Base-by-base conservation (phyloP, 495 filamentous ascomycete species). In the Neohortaea acidophila region DNA sequence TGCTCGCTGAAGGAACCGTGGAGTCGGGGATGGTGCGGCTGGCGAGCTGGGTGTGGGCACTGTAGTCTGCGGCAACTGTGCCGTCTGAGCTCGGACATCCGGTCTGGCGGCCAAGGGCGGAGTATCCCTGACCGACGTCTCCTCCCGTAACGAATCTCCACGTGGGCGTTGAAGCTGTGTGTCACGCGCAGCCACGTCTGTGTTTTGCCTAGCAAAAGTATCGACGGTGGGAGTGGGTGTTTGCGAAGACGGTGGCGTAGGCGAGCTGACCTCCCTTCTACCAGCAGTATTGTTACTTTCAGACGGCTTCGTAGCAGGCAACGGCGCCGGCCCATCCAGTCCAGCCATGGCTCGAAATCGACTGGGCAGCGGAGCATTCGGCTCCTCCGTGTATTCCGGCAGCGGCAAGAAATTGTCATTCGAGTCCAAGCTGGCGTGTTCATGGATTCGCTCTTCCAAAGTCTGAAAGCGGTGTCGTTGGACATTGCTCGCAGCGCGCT, bases 301-400 rank as follows among this genome's bases (percentile, higher is more conserved):
- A 10, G 42, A 13, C 7, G 46, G 36, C 22, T 41, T 45, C 7
- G 9, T 26, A 4, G 21, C 21, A 3, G 46, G 32, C 14, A 25
- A 28, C 2, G 41, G 14, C 24, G 35, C 24, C 3, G 38, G 31
- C 0, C 21, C 37, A 27, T 50, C 42, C 6, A 52, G 28, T 2
- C 49, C 49, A 17, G 49, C 49, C 41, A 52, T 41, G 7, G 42
- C 49, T 15, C 49, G 38, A 20, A 44, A 52, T 5, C 45, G 45
- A n/a, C 45, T 39, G 14, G 49, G 49, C 12, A 52, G 32, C 9
- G 49, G 49, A 4, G 49, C 45, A 21, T 52, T 52, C 2, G 49
- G 49, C 34, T 52, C 49, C 28, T 48, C 49, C 19, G 45, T 48
- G 19, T 52, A 52, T 20, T 48, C 37, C 10, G 49, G 49, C 30